These are phyloP conservation scores for Sarcodon sp. DNA, from an alignment of 768 basidiomycete genomes.

Conservation along the genomic window DNA sequence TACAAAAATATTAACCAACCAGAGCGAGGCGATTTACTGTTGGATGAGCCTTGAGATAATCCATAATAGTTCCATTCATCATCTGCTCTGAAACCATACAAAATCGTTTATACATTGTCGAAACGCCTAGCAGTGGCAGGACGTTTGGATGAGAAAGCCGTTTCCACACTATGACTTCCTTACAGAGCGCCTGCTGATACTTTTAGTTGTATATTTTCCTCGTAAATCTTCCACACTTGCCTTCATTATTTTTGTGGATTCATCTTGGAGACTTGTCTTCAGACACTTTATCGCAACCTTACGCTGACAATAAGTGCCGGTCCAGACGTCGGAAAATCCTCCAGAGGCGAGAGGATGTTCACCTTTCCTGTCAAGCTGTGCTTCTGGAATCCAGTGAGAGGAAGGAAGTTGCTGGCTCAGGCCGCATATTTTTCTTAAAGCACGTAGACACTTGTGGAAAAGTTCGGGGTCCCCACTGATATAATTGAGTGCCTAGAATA, in stretches of 20 bases:
- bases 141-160: not conserved
- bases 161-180: not conserved
- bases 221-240: not conserved
- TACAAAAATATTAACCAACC: not conserved
- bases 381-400: not conserved
- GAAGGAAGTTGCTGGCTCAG: not conserved
- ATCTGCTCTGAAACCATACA: slow-evolving; percentile 4
- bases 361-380: not conserved
- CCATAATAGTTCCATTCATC: not conserved
- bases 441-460: not conserved
- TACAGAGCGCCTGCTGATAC: not conserved
- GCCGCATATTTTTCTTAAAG: not conserved
- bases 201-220: too few relatives aligned
- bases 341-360: not conserved
- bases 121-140: not conserved
- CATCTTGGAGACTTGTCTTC: not conserved
- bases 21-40: not conserved
- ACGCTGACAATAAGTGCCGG: not conserved
- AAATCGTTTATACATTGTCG: not conserved
- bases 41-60: not conserved
- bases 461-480: not conserved
- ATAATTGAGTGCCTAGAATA: too few relatives aligned
- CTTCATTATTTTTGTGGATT: not conserved
- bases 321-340: not conserved
- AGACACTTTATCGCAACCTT: not conserved